phyloP scores from a whole-genome alignment of 2,329 filamentous ascomycete genomes.

The Diaporthe batatas region DNA sequence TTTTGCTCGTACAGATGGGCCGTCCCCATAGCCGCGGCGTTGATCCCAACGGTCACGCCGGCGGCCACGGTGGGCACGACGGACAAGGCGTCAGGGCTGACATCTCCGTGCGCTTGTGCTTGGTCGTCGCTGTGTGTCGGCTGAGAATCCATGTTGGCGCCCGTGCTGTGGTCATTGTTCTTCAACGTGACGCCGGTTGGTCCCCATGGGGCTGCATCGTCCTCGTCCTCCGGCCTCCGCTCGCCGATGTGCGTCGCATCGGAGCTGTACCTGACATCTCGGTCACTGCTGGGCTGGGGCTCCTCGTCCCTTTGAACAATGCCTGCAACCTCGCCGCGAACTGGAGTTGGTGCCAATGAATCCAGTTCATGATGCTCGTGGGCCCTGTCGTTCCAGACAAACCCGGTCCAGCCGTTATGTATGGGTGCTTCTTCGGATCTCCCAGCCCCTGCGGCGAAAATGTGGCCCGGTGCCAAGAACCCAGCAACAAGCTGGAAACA shows the following conservation, averaged over 20 bases:
- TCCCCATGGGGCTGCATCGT: background rate
- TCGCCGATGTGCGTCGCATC: constrained; percentile 18
- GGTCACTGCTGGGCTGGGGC: background rate
- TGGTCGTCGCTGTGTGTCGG: too few relatives aligned
- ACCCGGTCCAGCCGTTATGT: background rate
- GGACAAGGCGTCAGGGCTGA: constrained; percentile 34
- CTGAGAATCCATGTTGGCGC: too few relatives aligned
- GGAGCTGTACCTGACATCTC: constrained; percentile 25
- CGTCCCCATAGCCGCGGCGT: constrained; percentile 72
- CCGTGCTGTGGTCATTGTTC: background rate
- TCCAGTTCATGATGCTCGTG: background rate
- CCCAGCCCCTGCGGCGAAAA: background rate
- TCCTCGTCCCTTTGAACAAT: background rate
- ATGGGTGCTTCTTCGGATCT: background rate
- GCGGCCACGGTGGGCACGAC: constrained; percentile 60
- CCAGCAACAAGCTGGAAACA: constrained; percentile 53
- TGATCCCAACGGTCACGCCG: constrained; percentile 68
- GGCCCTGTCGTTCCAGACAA: background rate
- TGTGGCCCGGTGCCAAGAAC: constrained; percentile 45
- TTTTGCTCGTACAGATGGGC: constrained; percentile 68
- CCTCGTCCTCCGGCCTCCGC: background rate
- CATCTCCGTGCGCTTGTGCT: too few relatives aligned
- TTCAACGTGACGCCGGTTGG: background rate
- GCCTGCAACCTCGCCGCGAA: background rate
- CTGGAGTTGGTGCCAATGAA: background rate